phyloP scores from a whole-genome alignment of 2,329 filamentous ascomycete species.

The Ascochyta koolunga region DNA sequence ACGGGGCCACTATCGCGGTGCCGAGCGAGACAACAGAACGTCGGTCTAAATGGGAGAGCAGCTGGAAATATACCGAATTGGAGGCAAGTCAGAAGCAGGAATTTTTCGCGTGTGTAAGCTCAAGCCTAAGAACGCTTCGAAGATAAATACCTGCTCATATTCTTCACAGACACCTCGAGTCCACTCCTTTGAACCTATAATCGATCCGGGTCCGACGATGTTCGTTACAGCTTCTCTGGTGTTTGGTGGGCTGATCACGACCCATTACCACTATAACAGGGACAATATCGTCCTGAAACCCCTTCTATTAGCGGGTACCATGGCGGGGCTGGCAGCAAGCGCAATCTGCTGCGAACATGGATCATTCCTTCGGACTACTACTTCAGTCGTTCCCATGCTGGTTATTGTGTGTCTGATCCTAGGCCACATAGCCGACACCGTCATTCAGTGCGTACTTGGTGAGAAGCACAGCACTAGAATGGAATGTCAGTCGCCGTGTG shows the following conservation, averaged over 20 bases:
- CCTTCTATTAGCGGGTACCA: neutral
- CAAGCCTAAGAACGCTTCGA: neutral
- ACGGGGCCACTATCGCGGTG: neutral
- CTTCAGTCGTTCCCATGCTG: neutral
- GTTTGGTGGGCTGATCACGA: neutral
- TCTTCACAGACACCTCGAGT: neutral
- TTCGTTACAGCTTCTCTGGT: neutral
- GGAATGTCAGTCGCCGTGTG: neutral
- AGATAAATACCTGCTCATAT: neutral
- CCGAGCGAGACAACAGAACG: neutral
- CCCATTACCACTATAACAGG: neutral
- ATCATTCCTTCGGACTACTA: neutral
- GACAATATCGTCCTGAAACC: neutral
- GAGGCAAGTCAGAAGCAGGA: neutral
- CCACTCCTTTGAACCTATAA: neutral
- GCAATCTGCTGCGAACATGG: neutral
- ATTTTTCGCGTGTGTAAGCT: neutral
- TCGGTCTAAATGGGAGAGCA: neutral
- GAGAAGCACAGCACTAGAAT: neutral
- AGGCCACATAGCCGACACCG: neutral
- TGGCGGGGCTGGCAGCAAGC: neutral
- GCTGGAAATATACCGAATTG: neutral
- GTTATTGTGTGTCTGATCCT: neutral
- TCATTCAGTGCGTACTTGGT: neutral
- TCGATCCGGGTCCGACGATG: neutral